Evolutionary conservation across 371 early-diverging fungal genomes (phyloP), one percentile per base, ranked within the genome.

Genomic region (Phascolomyces articulosus): DNA sequence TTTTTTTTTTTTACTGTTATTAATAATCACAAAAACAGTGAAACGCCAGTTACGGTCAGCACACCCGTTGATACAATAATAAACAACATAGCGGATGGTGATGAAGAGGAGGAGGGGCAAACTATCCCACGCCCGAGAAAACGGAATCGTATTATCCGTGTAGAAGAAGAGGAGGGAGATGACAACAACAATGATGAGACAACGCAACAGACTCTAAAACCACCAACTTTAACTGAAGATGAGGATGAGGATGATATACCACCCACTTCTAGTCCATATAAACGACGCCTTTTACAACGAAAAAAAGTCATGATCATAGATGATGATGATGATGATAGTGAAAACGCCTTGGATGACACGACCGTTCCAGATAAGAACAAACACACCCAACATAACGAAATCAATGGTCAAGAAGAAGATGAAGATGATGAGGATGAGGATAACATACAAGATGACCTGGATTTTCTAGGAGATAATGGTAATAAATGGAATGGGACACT

Each of bases 381-480:
- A 38, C 38, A 13, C 38, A 38, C 38, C 13, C 38, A 38, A 38
- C 38, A 13, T 9, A 38, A 38, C n/a, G n/a, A n/a, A 34, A 34
- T 0, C 34, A 11, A 34, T 34, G 34, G 11, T 34, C 9, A 34
- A 47, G 47, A 47, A 47, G 47, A 20, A 0, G 21, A 20, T 20
- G 47, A 47, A 6, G 16, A 4, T 16, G 16, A 47, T 38, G 64
- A 51, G 13, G 58, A 64, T 1, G 55, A 65, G 4, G 16, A 53
- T 34, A 34, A 55, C 18, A 15, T 44, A 44, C 44, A 44, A 44
- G 60, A 68, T 38, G 68, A 68, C 34, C 58, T 68, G 59, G 68
- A 68, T 29, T 68, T 68, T 21, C 40, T 68, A 18, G 55, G 58
- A 20, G 64, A 63, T 40, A 68, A 68, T 38, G 68, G 68, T 63